Base-by-base conservation (phyloP, 768 basidiomycete species). In the Leccinum incarnatum region DNA sequence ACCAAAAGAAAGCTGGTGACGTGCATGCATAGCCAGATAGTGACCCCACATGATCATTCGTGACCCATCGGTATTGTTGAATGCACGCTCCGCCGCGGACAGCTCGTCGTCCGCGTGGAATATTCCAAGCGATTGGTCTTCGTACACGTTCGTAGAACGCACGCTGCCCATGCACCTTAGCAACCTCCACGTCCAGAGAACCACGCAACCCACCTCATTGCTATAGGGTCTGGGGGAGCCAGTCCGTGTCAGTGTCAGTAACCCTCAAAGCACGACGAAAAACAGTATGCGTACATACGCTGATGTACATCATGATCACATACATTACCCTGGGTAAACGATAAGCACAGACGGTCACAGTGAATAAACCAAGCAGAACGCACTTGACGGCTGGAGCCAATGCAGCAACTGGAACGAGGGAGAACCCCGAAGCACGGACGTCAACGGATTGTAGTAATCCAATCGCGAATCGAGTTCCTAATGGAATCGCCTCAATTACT, bases 301-400 rank as follows among this genome's bases (percentile, higher is more conserved):
- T 86, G 65, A 93, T 85, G 67, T 91, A 93, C 95, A 96, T 98
- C 95, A 95, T 96, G 66, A 95, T 79, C 2, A 92, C 85, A 69
- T 89, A 95, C 45, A 95, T 72, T 0, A 95, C 90, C 69, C 90
- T 93, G 65, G 25, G 2, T 48, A 21, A 54, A 21, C 25, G 11
- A 29, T 63, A 21, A 62, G 34, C 17, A 51, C 8, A 45, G 15
- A 51, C 14, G 57, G 29, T n/a, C 4, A 8, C n/a, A 2, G 15
- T n/a, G 15, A 40, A 29, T 11, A 19, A 46, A 17, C 15, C 23
- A 29, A 52, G 19, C 23, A 42, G 15, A 27, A 78, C 87, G 56
- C 68, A 90, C 91, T 96, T 88, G 58, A 97, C 88, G 34, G 89
- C 95, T 6, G 96, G 95, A 2, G 94, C 93, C 7, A 96, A 72